Percentiles rank a stretch among this genome's conserved stretches.
Conservation (phyloP, 1,284 basidiomycete species). For the Macrocybe sp. region DNA sequence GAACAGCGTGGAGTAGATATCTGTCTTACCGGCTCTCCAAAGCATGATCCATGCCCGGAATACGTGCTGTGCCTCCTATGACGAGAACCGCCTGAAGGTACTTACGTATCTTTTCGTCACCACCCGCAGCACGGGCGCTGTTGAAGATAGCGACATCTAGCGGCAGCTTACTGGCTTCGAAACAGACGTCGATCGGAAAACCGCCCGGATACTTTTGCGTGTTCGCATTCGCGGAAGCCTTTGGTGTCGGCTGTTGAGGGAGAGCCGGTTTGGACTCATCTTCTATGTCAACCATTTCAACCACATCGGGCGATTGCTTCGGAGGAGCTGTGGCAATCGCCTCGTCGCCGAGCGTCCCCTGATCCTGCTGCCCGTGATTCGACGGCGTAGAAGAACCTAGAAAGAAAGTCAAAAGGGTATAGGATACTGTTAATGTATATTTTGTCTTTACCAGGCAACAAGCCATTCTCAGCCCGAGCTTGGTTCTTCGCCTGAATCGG, state of each 20-base stretch:
- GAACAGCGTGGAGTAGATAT: slow-evolving; percentile 1
- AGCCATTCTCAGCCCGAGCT: slow-evolving; percentile 3
- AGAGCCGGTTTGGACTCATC: slow-evolving; percentile 37
- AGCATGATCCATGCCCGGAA: slow-evolving; percentile 74
- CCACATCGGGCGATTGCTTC: slow-evolving; percentile 29
- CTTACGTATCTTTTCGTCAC: slow-evolving; percentile 87
- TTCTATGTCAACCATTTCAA: slow-evolving; percentile 49
- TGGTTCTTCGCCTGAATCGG: slow-evolving; percentile 10
- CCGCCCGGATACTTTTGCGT: slow-evolving; percentile 26
- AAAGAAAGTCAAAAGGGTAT: background rate
- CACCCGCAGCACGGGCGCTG: slow-evolving; percentile 78
- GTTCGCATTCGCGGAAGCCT: slow-evolving; percentile 16
- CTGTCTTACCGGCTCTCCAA: slow-evolving; percentile 68
- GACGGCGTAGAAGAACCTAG: slow-evolving; percentile 19
- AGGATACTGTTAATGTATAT: background rate
- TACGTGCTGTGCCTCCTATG: slow-evolving; percentile 76
- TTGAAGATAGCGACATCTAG: slow-evolving; percentile 95
- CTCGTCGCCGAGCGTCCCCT: slow-evolving; percentile 27
- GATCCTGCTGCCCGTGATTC: slow-evolving; percentile 21
- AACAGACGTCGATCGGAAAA: slow-evolving; percentile 66
- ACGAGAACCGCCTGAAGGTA: slow-evolving; percentile 88
- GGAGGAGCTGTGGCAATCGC: slow-evolving; percentile 21
- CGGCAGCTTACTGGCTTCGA: slow-evolving; percentile 87
- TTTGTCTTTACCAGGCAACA: slow-evolving; percentile 10
- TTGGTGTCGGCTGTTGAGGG: slow-evolving; percentile 15